Conservation (phyloP, 2,329 filamentous ascomycete genomes). For the Stagonosporopsis chrysanthemi region DNA sequence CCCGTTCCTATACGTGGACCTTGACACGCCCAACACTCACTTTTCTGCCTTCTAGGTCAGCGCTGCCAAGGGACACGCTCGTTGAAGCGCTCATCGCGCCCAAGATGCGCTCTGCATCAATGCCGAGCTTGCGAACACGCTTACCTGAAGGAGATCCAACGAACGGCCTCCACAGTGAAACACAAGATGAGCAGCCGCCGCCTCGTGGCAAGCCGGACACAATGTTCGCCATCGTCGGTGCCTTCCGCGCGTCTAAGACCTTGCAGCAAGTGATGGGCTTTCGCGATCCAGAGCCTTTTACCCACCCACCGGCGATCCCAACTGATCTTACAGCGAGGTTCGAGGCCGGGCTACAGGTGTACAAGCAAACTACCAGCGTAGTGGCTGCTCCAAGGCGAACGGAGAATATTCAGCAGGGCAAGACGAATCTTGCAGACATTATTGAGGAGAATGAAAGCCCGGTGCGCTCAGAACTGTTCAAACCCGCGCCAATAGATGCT, state of each 20-base stretch:
- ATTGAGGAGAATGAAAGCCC: constrained; percentile 11
- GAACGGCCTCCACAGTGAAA: constrained; percentile 5
- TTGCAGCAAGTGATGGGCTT: constrained; percentile 27
- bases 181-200: constrained; percentile 1
- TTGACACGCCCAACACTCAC: background rate
- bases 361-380: background rate
- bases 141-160: background rate
- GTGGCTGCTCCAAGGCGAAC: background rate
- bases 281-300: constrained; percentile 20
- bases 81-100: background rate
- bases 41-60: background rate
- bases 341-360: background rate
- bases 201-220: constrained; percentile 5
- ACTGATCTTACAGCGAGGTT: background rate
- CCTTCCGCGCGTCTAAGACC: constrained; percentile 11
- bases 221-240: constrained; percentile 1
- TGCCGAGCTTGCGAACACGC: background rate
- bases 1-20: no score
- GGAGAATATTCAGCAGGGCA: background rate
- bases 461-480: background rate
- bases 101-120: constrained; percentile 1
- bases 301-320: constrained; percentile 2
- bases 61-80: background rate
- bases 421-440: constrained; percentile 3
- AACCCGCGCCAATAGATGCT: background rate